Evolutionary conservation across 1,284 basidiomycete genomes (phyloP), one percentile per base, ranked within the genome.

Genomic region (Singerocomus inundabilis): DNA sequence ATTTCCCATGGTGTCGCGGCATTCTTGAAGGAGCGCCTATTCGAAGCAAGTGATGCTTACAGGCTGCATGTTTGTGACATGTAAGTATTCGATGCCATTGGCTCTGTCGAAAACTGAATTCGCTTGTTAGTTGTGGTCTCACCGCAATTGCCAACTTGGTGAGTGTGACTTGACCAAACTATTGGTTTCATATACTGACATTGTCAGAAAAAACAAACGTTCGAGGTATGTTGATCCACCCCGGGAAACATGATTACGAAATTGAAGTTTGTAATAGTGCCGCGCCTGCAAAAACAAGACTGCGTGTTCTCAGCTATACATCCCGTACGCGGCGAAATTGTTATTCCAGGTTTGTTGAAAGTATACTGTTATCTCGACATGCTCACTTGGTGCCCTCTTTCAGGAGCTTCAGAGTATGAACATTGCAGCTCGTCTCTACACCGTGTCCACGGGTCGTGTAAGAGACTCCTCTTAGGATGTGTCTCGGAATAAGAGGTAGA

Each of bases 1-100:
- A 98, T 99, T 57, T 97, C 96, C 33, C 97, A 99, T 75, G 97
- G 97, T 70, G 95, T 98, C 58, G 96, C 97, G 32, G 91, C 85
- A 3, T 99, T 99, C 85, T 72, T 99, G 70, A 96, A 96, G 71
- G 93, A 96, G 74, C 87, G 93, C 57, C 76, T 96, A 68, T 95
- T 93, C 63, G 93, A 93, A 71, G 89, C 88, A 18, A 94, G 91
- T 63, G 94, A 97, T 69, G 93, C 92, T n/a, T 96, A 95, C 72
- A 84, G 94, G 44, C 74, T 98, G 46, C 95, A 98, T 67, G 93
- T 98, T 52, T 98, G 94, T 68, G 94, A 98, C 69, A 92, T 94
- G 89, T 94, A 58, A 63, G 91, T 80, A 25, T 30, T 42, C 21
- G 10, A 30, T 51, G 18, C 44, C 13, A 1, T 45, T 24, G 30